Conservation (phyloP, 73 alveolate genomes). For the Urostyla sp. region DNA sequence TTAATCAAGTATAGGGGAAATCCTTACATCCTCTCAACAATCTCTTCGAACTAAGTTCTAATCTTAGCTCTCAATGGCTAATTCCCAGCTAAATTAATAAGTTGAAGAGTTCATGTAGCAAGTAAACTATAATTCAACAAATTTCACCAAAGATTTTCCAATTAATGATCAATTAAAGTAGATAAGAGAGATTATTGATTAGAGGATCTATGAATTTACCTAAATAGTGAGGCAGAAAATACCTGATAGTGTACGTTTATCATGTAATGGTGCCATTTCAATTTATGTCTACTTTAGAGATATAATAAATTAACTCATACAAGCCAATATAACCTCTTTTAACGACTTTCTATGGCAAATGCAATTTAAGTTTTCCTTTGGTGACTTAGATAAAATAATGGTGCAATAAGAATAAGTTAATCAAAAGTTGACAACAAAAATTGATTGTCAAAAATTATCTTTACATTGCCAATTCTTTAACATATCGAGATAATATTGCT, state of each 20-base stretch:
- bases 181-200: neutral
- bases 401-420: conserved; percentile 36
- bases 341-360: conserved; percentile 29
- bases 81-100: too few relatives aligned
- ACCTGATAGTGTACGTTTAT: neutral
- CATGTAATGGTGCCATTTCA: neutral
- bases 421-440: conserved; percentile 50
- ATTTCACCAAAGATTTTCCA: neutral
- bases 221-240: neutral
- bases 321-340: neutral
- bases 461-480: conserved; percentile 70
- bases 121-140: neutral
- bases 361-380: neutral
- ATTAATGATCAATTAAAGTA: neutral
- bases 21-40: too few relatives aligned
- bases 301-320: neutral
- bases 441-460: conserved; percentile 71
- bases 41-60: too few relatives aligned
- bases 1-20: too few relatives aligned
- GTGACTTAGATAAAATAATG: neutral
- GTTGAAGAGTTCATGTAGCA: neutral
- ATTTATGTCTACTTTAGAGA: conserved; percentile 4
- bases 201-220: neutral
- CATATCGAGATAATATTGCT: conserved; percentile 88
- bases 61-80: too few relatives aligned